These are phyloP conservation scores for Peribolospora baueri DNA, from an alignment of 768 basidiomycete genomes.

Conservation along the genomic window DNA sequence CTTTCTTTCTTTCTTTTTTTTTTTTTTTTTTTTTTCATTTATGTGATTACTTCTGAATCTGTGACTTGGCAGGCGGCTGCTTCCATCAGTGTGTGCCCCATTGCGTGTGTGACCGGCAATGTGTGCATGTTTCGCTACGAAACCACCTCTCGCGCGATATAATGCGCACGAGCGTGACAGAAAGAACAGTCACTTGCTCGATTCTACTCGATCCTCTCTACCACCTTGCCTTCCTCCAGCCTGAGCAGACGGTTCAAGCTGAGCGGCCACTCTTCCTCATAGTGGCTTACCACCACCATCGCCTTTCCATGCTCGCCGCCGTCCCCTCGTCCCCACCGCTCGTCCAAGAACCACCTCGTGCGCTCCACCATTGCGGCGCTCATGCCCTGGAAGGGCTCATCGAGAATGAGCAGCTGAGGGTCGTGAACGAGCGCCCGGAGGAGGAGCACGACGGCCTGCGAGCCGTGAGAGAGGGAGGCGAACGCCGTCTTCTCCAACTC, in stretches of 20 bases:
- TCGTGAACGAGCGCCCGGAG: constrained; percentile 60
- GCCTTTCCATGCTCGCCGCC: constrained; percentile 32
- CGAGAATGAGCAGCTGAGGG: constrained; percentile 53
- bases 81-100: no score
- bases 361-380: constrained; percentile 46
- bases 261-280: constrained; percentile 84
- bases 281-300: constrained; percentile 67
- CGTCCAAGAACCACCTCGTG: constrained; percentile 38
- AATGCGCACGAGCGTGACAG: no score
- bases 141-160: no score
- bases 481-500: constrained; percentile 22
- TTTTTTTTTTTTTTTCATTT: no score
- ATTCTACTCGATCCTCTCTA: not conserved
- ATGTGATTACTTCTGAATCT: no score
- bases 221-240: constrained; percentile 16
- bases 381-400: constrained; percentile 90
- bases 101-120: no score
- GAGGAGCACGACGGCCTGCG: constrained; percentile 58
- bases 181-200: no score
- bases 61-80: no score
- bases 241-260: constrained; percentile 30
- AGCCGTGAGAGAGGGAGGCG: constrained; percentile 38
- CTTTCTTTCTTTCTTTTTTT: no score
- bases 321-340: constrained; percentile 17
- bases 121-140: no score